Percentiles rank a stretch among this genome's conserved stretches.
Evolutionary conservation across 768 basidiomycete genomes (phyloP).

Genomic region (Neoboletus subvelutipes): DNA sequence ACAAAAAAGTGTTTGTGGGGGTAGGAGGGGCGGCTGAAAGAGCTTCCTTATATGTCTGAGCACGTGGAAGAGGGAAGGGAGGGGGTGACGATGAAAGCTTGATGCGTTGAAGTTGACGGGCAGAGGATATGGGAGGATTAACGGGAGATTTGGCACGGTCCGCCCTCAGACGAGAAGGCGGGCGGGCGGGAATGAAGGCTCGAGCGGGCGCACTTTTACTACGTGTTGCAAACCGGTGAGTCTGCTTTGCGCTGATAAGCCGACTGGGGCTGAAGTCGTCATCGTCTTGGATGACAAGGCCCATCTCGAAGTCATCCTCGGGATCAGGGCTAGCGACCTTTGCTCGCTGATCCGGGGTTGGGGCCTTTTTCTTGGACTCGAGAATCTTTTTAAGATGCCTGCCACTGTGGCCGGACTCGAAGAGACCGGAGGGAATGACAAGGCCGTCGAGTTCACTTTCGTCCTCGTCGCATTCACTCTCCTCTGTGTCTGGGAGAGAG

Average conservation of each 20-base stretch:
- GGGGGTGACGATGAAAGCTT: slow-evolving; percentile 71
- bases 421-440: slow-evolving; percentile 71
- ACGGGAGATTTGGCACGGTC: slow-evolving; percentile 74
- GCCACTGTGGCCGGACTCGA: slow-evolving; percentile 66
- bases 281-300: slow-evolving; percentile 81
- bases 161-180: slow-evolving; percentile 58
- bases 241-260: slow-evolving; percentile 51
- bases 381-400: slow-evolving; percentile 50
- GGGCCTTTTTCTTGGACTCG: slow-evolving; percentile 53
- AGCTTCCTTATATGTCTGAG: slow-evolving; percentile 59
- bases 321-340: slow-evolving; percentile 59
- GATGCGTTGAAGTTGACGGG: slow-evolving; percentile 65
- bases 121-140: slow-evolving; percentile 67
- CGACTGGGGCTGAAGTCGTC: slow-evolving; percentile 79
- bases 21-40: slow-evolving; percentile 49
- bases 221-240: slow-evolving; percentile 46
- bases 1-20: slow-evolving; percentile 56
- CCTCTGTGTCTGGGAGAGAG: slow-evolving; percentile 69
- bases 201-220: slow-evolving; percentile 62
- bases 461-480: slow-evolving; percentile 64
- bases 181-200: slow-evolving; percentile 49
- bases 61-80: slow-evolving; percentile 47
- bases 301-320: slow-evolving; percentile 85
- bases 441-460: slow-evolving; percentile 81
- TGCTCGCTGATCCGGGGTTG: slow-evolving; percentile 52